Conservation (phyloP, 2,329 filamentous ascomycete genomes). For the Decorospora gaudefroyi region DNA sequence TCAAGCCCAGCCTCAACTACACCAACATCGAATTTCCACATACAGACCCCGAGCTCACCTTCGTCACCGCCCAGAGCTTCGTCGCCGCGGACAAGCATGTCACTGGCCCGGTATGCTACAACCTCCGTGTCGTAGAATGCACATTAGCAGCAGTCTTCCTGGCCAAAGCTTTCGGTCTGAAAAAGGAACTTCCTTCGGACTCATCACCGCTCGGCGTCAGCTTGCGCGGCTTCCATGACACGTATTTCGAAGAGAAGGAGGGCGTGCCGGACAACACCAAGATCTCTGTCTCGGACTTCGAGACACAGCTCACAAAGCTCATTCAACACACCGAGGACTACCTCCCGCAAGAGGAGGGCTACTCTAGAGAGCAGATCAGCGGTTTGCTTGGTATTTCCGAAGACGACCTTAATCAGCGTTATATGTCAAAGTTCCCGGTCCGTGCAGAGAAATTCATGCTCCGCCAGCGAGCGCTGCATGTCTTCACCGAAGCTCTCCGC, state of each 20-base stretch:
- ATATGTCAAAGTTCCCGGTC: slow-evolving; percentile 86
- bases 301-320: slow-evolving; percentile 72
- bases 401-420: slow-evolving; percentile 72
- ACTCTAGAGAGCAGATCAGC: slow-evolving; percentile 85
- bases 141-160: slow-evolving; percentile 78
- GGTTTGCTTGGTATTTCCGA: slow-evolving; percentile 70
- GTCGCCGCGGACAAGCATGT: slow-evolving; percentile 93
- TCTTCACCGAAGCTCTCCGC: slow-evolving; percentile 84
- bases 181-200: slow-evolving; percentile 69
- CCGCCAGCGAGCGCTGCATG: slow-evolving; percentile 84
- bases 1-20: slow-evolving; percentile 76
- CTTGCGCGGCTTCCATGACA: slow-evolving; percentile 83
- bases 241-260: slow-evolving; percentile 67
- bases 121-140: slow-evolving; percentile 93
- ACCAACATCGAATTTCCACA: slow-evolving; percentile 80
- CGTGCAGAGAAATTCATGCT: slow-evolving; percentile 86
- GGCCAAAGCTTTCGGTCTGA: slow-evolving; percentile 63
- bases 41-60: slow-evolving; percentile 80
- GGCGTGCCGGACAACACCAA: slow-evolving; percentile 55
- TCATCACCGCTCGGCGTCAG: slow-evolving; percentile 80
- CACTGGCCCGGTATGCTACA: slow-evolving; percentile 92
- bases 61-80: slow-evolving; percentile 93
- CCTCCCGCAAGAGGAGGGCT: slow-evolving; percentile 79
- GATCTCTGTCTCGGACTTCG: slow-evolving; percentile 51
- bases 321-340: slow-evolving; percentile 70